Evolutionary conservation across 2,329 filamentous ascomycete genomes (phyloP).

Genomic region (Blumeria hordei): DNA sequence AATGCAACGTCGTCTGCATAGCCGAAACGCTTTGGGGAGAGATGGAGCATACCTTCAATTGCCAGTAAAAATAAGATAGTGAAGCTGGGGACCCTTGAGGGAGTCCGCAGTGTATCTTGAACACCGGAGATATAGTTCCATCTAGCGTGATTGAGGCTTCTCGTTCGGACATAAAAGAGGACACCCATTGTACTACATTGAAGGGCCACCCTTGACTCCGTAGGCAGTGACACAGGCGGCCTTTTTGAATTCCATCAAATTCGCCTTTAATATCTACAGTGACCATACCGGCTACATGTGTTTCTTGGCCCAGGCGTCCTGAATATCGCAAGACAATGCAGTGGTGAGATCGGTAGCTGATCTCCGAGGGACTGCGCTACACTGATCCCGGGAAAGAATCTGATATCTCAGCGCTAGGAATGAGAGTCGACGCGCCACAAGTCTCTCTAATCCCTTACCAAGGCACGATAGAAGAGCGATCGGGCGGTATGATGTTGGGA

Average conservation of each 20-base stretch:
- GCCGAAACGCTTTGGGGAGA: background rate
- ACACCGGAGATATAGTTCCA: background rate
- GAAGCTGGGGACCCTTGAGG: background rate
- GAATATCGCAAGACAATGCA: background rate
- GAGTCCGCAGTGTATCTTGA: background rate
- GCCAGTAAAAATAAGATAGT: background rate
- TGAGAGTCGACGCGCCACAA: background rate
- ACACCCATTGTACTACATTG: background rate
- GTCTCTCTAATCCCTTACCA: background rate
- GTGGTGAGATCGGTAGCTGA: background rate
- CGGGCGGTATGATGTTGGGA: background rate
- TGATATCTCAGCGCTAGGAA: background rate
- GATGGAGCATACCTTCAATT: background rate
- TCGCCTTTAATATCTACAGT: background rate
- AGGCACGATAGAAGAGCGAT: background rate
- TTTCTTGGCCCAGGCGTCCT: background rate
- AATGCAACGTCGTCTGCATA: background rate
- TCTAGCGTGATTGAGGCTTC: background rate
- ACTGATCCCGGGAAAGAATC: background rate
- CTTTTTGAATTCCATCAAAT: background rate
- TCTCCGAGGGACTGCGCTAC: background rate
- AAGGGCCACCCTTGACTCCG: background rate
- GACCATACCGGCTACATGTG: background rate
- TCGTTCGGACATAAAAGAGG: background rate
- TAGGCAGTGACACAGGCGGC: background rate